Evolutionary conservation across 768 basidiomycete genomes (phyloP).

Genomic region (Peribolospora kevripleyi): DNA sequence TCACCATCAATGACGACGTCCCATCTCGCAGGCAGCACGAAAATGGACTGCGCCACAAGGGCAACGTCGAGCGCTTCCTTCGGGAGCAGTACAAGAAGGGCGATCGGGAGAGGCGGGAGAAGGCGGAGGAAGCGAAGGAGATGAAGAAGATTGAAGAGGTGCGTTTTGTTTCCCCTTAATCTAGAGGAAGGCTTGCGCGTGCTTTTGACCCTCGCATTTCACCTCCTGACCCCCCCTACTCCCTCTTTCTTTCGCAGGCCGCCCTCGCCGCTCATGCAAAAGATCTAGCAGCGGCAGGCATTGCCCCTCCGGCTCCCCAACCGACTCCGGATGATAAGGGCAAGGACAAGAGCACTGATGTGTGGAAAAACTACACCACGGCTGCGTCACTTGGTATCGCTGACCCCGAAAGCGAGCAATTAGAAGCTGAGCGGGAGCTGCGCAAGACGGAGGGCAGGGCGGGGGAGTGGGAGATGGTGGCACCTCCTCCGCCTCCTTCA

Average conservation of each 20-base stretch:
- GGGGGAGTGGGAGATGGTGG: constrained; percentile 54
- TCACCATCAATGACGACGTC: constrained; percentile 89
- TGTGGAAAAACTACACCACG: constrained; percentile 46
- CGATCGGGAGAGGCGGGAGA: constrained; percentile 22
- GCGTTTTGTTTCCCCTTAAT: constrained; percentile 1
- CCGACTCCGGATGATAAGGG: constrained; percentile 25
- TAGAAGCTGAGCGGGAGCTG: constrained; percentile 35
- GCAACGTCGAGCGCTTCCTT: constrained; percentile 77
- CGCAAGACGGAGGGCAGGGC: constrained; percentile 41
- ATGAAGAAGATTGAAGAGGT: constrained; percentile 70
- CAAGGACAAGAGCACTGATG: no score
- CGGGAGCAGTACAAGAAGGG: constrained; percentile 79
- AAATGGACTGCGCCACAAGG: constrained; percentile 76
- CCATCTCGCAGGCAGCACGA: constrained; percentile 71
- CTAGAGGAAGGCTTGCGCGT: constrained; percentile 8
- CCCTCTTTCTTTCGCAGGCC: neutral
- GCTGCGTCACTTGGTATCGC: constrained; percentile 55
- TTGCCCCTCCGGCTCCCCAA: constrained; percentile 21
- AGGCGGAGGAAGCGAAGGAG: constrained; percentile 47
- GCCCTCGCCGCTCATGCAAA: constrained; percentile 38
- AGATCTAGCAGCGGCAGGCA: constrained; percentile 13
- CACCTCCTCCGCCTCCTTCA: constrained; percentile 16
- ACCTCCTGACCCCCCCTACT: neutral
- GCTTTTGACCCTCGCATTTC: neutral
- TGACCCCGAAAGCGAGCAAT: constrained; percentile 49